phyloP scores from a whole-genome alignment of 179 eudicot genomes.

The Carnegiea gigantea region DNA sequence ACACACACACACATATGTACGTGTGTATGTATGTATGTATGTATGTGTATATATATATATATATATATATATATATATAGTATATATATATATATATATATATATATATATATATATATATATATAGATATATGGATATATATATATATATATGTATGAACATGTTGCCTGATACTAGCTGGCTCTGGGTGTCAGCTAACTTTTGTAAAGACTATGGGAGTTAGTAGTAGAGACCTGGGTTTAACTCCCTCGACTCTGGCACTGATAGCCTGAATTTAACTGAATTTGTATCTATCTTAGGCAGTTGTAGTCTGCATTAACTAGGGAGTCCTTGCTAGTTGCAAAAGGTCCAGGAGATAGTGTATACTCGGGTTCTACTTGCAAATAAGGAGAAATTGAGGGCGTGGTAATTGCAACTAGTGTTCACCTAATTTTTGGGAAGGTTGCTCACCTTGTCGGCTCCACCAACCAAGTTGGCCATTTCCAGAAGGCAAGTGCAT shows the following conservation, averaged over 20 bases:
- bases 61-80: too few species aligned
- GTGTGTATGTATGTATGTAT: too few species aligned
- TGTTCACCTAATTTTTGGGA: constrained; percentile 86
- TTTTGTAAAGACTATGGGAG: not conserved
- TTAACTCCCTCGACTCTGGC: not conserved
- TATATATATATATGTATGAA: too few species aligned
- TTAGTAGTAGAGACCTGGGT: not conserved
- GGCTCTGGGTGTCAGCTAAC: not conserved
- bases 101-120: too few species aligned
- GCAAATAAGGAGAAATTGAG: constrained; percentile 91
- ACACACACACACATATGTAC: too few species aligned
- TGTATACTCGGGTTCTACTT: constrained; percentile 87
- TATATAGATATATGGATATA: too few species aligned
- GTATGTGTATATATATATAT: too few species aligned
- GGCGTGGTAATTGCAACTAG: constrained; percentile 91
- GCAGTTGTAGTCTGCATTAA: constrained; percentile 67
- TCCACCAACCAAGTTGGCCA: constrained; percentile 88
- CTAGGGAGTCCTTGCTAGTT: constrained; percentile 90
- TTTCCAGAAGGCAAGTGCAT: constrained; percentile 66
- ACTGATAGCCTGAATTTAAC: not conserved
- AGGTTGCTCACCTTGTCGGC: constrained; percentile 93
- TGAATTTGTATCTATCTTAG: constrained; percentile 7
- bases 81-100: too few species aligned
- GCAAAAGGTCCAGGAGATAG: constrained; percentile 91
- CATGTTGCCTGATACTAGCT: too few species aligned